These are phyloP conservation scores for Paradendryphiella salina DNA, from an alignment of 2,329 filamentous ascomycete genomes.

Conservation along the genomic window DNA sequence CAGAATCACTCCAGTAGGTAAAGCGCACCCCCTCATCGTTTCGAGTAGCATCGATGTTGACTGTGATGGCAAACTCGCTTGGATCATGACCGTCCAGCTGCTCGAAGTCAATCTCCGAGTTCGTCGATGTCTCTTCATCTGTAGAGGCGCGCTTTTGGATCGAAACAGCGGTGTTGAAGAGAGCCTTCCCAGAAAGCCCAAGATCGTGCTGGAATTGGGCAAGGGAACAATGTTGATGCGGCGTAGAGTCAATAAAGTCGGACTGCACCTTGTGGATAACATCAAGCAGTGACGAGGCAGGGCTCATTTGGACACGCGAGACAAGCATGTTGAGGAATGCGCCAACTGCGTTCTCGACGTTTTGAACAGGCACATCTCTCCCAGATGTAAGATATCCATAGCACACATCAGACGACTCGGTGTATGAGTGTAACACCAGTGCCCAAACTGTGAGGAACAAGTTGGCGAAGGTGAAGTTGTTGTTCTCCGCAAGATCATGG, in stretches of 20 bases:
- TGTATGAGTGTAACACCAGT: conserved; percentile 38
- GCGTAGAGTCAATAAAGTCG: conserved; percentile 39
- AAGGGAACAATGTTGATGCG: conserved; percentile 42
- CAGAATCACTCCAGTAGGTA: conserved; percentile 39
- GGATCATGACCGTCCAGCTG: conserved; percentile 38
- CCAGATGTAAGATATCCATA: conserved; percentile 46
- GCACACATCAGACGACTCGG: conserved; percentile 38
- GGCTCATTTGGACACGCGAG: conserved; percentile 25
- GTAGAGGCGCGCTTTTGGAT: conserved; percentile 32
- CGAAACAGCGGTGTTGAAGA: conserved; percentile 55
- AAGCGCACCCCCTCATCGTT: conserved; percentile 38
- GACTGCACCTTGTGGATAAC: conserved; percentile 35
- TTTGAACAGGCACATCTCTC: conserved; percentile 51
- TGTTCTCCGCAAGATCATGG: conserved; percentile 32
- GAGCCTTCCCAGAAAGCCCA: conserved; percentile 38
- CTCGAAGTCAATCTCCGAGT: conserved; percentile 31
- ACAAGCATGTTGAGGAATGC: conserved; percentile 51
- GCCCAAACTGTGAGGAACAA: conserved; percentile 42
- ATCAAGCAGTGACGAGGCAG: conserved; percentile 21
- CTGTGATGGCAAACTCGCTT: conserved; percentile 40
- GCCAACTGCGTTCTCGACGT: conserved; percentile 54
- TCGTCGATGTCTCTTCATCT: conserved; percentile 1
- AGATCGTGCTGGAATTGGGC: conserved; percentile 55
- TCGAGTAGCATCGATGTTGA: conserved; percentile 40
- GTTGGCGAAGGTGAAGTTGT: conserved; percentile 38